phyloP scores from a whole-genome alignment of 2,329 filamentous ascomycete genomes.

The Zymoseptoria tritici region DNA sequence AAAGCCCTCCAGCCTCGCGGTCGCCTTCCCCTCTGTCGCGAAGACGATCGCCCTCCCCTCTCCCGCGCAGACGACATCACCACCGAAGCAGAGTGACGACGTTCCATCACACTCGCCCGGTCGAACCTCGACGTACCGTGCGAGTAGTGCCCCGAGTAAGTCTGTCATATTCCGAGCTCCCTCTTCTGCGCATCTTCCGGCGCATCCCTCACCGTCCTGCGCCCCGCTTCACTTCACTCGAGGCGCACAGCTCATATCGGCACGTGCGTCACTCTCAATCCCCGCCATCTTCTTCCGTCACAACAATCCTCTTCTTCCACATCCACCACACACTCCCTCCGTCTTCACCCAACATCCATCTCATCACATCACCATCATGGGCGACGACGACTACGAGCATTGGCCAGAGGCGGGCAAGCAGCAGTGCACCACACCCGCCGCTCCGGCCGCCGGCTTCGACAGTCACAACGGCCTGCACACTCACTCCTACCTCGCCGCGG shows the following conservation, averaged over 20 bases:
- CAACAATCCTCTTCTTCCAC: slow-evolving; percentile 6
- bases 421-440: slow-evolving; percentile 7
- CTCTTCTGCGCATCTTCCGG: not conserved
- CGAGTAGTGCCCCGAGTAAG: slow-evolving; percentile 7
- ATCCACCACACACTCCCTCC: not conserved
- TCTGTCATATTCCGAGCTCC: not conserved
- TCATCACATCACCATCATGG: slow-evolving; percentile 14
- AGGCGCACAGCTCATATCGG: not conserved
- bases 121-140: not conserved
- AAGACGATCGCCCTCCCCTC: slow-evolving; percentile 3
- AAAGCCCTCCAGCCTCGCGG: slow-evolving; percentile 13
- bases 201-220: not conserved
- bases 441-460: slow-evolving; percentile 19
- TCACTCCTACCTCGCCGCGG: slow-evolving; percentile 19
- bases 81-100: slow-evolving; percentile 1
- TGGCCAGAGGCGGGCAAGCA: slow-evolving; percentile 23
- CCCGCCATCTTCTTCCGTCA: slow-evolving; percentile 1
- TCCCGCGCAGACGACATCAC: slow-evolving; percentile 9
- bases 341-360: slow-evolving; percentile 4
- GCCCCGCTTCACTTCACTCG: slow-evolving; percentile 7
- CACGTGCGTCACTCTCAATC: slow-evolving; percentile 7
- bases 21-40: slow-evolving; percentile 4
- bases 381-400: slow-evolving; percentile 25
- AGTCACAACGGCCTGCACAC: slow-evolving; percentile 24
- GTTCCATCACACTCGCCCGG: not conserved